phyloP scores from a whole-genome alignment of 257 asterid species.

The Solanum etuberosum region DNA sequence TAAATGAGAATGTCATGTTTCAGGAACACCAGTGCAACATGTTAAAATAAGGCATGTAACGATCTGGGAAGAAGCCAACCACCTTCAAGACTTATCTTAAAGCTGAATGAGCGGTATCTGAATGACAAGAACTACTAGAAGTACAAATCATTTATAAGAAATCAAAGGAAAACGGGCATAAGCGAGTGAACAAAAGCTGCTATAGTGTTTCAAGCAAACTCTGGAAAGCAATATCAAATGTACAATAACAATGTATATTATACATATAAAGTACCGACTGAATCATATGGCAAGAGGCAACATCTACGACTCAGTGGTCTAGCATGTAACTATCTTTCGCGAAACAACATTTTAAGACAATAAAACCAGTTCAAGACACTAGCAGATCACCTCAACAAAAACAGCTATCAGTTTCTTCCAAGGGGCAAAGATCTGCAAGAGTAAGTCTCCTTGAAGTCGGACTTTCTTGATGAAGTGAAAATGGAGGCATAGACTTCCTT shows the following conservation, averaged over 20 bases:
- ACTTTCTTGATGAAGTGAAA: slow-evolving; percentile 77
- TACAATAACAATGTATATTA: neutral
- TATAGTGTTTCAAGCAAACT: neutral
- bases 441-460: slow-evolving; percentile 76
- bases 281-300: neutral
- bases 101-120: neutral
- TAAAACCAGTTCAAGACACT: slow-evolving; percentile 1
- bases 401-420: slow-evolving; percentile 61
- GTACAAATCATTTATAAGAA: neutral
- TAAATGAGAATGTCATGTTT: neutral
- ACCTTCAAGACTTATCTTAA: neutral
- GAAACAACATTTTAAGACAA: neutral
- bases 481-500: slow-evolving; percentile 66
- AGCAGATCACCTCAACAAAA: slow-evolving; percentile 8
- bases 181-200: neutral
- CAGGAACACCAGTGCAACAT: neutral
- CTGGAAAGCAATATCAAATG: neutral
- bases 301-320: neutral
- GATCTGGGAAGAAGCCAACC: neutral
- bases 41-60: neutral
- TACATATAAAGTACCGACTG: neutral
- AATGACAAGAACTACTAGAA: neutral
- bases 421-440: slow-evolving; percentile 85
- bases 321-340: neutral
- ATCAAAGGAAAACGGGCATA: neutral